Evolutionary conservation across 768 basidiomycete species (phyloP).

Genomic region (Termitomyces sp.): DNA sequence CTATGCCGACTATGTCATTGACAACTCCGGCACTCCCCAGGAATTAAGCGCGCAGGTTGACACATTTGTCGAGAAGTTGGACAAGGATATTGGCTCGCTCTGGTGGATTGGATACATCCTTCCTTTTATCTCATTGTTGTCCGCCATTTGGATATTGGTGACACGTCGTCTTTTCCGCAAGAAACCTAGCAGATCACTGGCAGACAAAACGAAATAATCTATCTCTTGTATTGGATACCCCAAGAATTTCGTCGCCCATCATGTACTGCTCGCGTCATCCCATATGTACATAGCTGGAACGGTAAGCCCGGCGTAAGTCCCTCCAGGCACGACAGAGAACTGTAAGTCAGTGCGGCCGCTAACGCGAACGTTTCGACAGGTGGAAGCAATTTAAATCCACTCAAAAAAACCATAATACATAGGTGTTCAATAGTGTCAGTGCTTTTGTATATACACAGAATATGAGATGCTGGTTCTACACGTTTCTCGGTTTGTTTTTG

Average conservation of each 20-base stretch:
- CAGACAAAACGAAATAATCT: slow-evolving; percentile 15
- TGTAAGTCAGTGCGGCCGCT: background rate
- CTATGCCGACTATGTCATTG: slow-evolving; percentile 86
- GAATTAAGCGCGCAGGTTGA: slow-evolving; percentile 64
- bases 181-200: slow-evolving; percentile 8
- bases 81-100: slow-evolving; percentile 49
- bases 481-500: slow-evolving; percentile 10
- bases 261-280: background rate
- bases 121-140: slow-evolving; percentile 20
- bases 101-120: slow-evolving; percentile 45
- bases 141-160: slow-evolving; percentile 14
- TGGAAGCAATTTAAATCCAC: background rate
- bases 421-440: slow-evolving; percentile 8
- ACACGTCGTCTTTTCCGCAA: slow-evolving; percentile 15
- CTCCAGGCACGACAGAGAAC: background rate
- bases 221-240: background rate
- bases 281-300: background rate
- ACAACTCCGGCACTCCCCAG: slow-evolving; percentile 77
- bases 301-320: background rate
- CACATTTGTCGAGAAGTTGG: slow-evolving; percentile 41
- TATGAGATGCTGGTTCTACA: slow-evolving; percentile 22
- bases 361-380: background rate
- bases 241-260: background rate
- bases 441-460: slow-evolving; percentile 20
- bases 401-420: background rate